phyloP scores from a whole-genome alignment of 352 stramenopile genomes.

The Globisporangium canariense region DNA sequence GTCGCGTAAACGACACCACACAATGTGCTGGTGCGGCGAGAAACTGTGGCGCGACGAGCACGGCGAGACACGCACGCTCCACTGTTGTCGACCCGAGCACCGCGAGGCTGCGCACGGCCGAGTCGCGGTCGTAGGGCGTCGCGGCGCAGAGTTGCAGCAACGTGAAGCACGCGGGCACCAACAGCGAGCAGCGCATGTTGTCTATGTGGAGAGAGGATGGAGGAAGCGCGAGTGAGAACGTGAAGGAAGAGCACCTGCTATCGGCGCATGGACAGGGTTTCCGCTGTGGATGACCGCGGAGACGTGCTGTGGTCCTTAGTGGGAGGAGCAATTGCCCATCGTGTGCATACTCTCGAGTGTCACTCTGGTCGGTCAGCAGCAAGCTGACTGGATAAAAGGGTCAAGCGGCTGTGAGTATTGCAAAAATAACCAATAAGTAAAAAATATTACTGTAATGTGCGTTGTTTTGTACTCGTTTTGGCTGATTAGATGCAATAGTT shows the following conservation, averaged over 20 bases:
- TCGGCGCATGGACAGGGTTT: too few relatives aligned
- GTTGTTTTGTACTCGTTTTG: too few relatives aligned
- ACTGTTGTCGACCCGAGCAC: not conserved
- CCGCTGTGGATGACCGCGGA: too few relatives aligned
- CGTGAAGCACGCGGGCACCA: not conserved
- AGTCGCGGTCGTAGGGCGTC: not conserved
- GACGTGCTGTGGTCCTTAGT: too few relatives aligned
- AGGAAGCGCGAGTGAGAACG: not conserved
- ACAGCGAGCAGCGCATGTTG: not conserved
- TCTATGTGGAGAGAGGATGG: not conserved
- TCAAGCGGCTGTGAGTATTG: too few relatives aligned
- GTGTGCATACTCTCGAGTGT: too few relatives aligned
- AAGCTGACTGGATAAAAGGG: too few relatives aligned
- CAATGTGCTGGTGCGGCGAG: conserved; percentile 6
- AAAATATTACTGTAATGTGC: too few relatives aligned
- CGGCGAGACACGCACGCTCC: conserved; percentile 6
- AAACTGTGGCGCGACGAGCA: conserved; percentile 7
- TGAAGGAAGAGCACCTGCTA: not conserved
- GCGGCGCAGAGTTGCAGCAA: not conserved
- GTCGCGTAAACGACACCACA: conserved; percentile 3
- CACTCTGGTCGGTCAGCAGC: too few relatives aligned
- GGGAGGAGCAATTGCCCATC: too few relatives aligned
- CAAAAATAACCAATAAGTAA: too few relatives aligned
- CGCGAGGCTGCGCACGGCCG: conserved; percentile 2
- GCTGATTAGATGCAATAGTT: too few relatives aligned